Evolutionary conservation across 2,329 filamentous ascomycete species (phyloP), one percentile per base, ranked within the genome.

Genomic region (Pseudogymnoascus sp.): DNA sequence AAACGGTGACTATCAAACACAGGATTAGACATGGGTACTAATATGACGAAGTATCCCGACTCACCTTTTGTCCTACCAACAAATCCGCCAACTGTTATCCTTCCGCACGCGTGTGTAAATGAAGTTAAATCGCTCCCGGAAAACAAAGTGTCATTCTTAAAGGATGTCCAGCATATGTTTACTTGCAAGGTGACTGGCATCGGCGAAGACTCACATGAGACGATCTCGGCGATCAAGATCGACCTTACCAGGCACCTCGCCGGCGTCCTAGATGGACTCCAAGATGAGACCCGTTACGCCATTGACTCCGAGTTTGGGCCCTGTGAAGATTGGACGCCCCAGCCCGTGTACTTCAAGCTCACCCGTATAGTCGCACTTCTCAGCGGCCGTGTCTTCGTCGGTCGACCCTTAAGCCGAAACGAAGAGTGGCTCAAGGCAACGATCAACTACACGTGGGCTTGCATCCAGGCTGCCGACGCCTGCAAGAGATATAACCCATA

Each of bases 321-420:
- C 17, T 62, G 59, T 17, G 38, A 58, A 61, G 73, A 74, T 61
- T 76, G 74, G 74, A 71, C 67, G 5, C 38, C 63, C 3, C 33
- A 67, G 6, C 21, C 35, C 25, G 27, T 69, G 2, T 72, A 75
- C 35, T 67, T 70, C 3, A 74, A 71, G 6, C 68, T 78, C 48
- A 69, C 73, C 63, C 65, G 70, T 1, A 72, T 78, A 33, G 72
- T 80, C 2, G 73, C 77, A 3, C 66, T 74, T 2, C 65, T 77
- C 10, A 75, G 73, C 36, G 80, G 68, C 3, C 61, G 69, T 5
- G 65, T 68, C 1, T 71, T 71, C 27, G 70, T 71, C 27, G 68
- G 69, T 1, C 58, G 58, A 2, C 68, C 66, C 1, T 38, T 71
- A 3, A 68, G 68, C 27, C 44, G 70, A 5, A 64, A 71, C 0